Evolutionary conservation across 2,329 filamentous ascomycete genomes (phyloP).

Genomic region (Westerdykella sp.): DNA sequence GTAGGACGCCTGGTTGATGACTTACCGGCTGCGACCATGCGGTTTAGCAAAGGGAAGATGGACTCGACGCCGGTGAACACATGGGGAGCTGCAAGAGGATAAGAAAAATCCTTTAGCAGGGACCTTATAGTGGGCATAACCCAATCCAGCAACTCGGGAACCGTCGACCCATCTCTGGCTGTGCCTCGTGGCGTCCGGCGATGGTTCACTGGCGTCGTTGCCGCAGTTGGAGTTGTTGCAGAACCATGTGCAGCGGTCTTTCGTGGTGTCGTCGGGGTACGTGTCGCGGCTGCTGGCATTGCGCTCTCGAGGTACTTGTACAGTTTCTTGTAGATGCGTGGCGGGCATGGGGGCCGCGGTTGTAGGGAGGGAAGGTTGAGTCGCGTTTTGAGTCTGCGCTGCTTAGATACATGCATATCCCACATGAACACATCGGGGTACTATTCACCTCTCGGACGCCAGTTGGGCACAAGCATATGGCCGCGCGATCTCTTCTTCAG

Average conservation of each 20-base stretch:
- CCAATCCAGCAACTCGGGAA: constrained; percentile 47
- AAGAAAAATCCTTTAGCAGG: constrained; percentile 57
- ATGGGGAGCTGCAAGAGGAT: constrained; percentile 60
- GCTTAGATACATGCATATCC: constrained; percentile 19
- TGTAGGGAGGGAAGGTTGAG: constrained; percentile 31
- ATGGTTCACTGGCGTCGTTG: constrained; percentile 20
- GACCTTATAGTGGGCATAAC: constrained; percentile 61
- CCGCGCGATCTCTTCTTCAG: constrained; percentile 34
- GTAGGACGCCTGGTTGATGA: constrained; percentile 46
- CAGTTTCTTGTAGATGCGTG: constrained; percentile 68
- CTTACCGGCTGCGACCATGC: constrained; percentile 32
- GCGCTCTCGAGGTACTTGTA: constrained; percentile 73
- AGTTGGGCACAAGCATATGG: constrained; percentile 44
- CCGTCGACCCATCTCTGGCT: constrained; percentile 9
- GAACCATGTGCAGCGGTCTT: constrained; percentile 19
- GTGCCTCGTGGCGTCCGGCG: constrained; percentile 19
- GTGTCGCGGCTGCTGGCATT: constrained; percentile 44
- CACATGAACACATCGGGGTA: too few relatives aligned
- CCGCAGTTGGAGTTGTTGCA: constrained; percentile 18
- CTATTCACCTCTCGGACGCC: constrained; percentile 70
- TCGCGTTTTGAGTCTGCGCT: constrained; percentile 56
- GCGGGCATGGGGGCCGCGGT: constrained; percentile 32
- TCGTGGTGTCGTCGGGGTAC: constrained; percentile 30
- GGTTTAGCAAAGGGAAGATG: constrained; percentile 40
- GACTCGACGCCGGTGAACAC: constrained; percentile 65